A percentile compares a stretch with the other conserved stretches of the same genome.
Evolutionary conservation across 345 rosid genomes (phyloP).

Genomic region (Moringa oleifera): DNA sequence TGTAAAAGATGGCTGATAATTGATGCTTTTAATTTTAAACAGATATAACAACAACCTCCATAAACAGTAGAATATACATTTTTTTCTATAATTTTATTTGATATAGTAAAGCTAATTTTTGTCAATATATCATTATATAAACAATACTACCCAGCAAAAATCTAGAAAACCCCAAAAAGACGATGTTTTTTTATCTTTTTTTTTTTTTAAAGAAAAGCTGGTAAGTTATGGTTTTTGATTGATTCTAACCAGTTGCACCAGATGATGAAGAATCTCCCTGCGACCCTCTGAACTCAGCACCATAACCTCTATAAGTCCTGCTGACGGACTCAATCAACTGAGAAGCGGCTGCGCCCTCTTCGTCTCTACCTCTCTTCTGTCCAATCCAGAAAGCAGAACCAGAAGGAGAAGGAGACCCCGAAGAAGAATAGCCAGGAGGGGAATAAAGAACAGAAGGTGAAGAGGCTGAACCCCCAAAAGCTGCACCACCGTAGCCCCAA

Average conservation of each 20-base stretch:
- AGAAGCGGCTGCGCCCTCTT: constrained; percentile 10
- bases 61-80: too few species aligned
- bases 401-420: constrained; percentile 21
- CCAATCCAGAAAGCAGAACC: constrained; percentile 25
- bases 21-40: too few species aligned
- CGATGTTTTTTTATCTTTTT: too few species aligned
- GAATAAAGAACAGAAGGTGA: constrained; percentile 11
- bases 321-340: constrained; percentile 18
- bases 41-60: neutral
- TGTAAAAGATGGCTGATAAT: too few species aligned
- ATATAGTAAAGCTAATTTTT: too few species aligned
- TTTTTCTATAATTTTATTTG: too few species aligned
- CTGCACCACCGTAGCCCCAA: constrained; percentile 10
- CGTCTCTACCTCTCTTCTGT: constrained; percentile 37
- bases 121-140: too few species aligned
- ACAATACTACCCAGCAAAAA: too few species aligned
- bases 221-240: too few species aligned
- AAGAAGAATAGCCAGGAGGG: constrained; percentile 19
- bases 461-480: constrained; percentile 12
- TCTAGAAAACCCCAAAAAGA: too few species aligned
- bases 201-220: too few species aligned
- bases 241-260: constrained; percentile 22
- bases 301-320: constrained; percentile 27
- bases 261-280: constrained; percentile 29
- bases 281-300: constrained; percentile 15